These are phyloP conservation scores for Russula virescens DNA, from an alignment of 768 basidiomycete genomes.

Conservation along the genomic window DNA sequence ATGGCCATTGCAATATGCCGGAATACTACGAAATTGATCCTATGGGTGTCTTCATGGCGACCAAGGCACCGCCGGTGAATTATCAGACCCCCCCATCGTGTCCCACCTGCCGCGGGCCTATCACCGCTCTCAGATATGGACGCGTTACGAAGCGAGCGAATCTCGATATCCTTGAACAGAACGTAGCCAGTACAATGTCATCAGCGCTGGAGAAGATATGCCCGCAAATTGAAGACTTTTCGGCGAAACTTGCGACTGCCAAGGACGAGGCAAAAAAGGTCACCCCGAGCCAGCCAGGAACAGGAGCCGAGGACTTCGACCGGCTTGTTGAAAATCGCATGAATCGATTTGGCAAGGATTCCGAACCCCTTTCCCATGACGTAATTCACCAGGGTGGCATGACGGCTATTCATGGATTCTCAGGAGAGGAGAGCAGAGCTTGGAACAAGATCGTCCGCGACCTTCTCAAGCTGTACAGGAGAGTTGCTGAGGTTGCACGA, in stretches of 20 bases:
- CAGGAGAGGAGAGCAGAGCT: slow-evolving; percentile 20
- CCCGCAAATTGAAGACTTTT: slow-evolving; percentile 16
- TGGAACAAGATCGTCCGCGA: slow-evolving; percentile 28
- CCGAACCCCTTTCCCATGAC: slow-evolving; percentile 22
- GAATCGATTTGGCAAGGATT: slow-evolving; percentile 9
- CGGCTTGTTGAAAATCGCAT: background rate
- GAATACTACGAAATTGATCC: slow-evolving; percentile 29
- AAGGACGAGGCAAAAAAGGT: slow-evolving; percentile 25
- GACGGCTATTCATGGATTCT: slow-evolving; percentile 24
- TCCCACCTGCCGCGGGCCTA: slow-evolving; percentile 34
- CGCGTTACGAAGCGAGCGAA: slow-evolving; percentile 34
- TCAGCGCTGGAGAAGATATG: slow-evolving; percentile 21
- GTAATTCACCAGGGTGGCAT: slow-evolving; percentile 18
- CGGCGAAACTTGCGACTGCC: slow-evolving; percentile 1
- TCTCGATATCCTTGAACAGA: slow-evolving; percentile 36
- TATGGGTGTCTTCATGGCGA: slow-evolving; percentile 25
- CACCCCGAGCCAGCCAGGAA: background rate
- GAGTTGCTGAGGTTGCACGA: slow-evolving; percentile 26
- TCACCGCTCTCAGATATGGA: slow-evolving; percentile 34
- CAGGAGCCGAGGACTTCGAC: background rate
- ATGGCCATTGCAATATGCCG: slow-evolving; percentile 32
- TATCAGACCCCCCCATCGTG: slow-evolving; percentile 32
- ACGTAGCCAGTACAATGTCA: slow-evolving; percentile 33
- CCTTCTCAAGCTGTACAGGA: slow-evolving; percentile 27
- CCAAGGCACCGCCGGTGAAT: slow-evolving; percentile 29